Percentiles rank a stretch among this genome's conserved stretches.
These are phyloP conservation scores for Agapanthus africanus DNA, from an alignment of 106 monocot species.

Conservation along the genomic window DNA sequence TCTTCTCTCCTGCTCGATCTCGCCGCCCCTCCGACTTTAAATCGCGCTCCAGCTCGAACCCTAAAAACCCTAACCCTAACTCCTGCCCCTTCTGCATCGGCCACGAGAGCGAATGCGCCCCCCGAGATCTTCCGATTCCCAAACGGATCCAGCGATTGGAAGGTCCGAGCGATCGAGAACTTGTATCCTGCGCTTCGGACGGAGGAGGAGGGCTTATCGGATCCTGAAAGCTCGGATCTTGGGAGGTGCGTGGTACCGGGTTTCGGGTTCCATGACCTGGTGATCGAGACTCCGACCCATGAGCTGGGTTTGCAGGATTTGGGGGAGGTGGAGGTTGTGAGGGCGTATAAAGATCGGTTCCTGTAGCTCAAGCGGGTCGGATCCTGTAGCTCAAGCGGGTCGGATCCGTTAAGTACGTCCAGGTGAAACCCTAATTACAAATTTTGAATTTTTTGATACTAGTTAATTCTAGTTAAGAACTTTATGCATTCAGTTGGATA, in stretches of 20 bases:
- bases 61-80: slow-evolving; percentile 16
- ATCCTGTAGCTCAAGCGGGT: slow-evolving; percentile 30
- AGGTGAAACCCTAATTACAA: too few relatives aligned
- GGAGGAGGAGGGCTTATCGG: slow-evolving; percentile 27
- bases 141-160: slow-evolving; percentile 33
- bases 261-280: slow-evolving; percentile 92
- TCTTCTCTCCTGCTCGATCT: slow-evolving; percentile 66
- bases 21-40: slow-evolving; percentile 93
- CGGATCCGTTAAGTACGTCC: slow-evolving; percentile 66
- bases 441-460: too few relatives aligned
- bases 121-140: slow-evolving; percentile 88
- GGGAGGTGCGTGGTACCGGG: slow-evolving; percentile 24
- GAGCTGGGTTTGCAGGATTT: slow-evolving; percentile 47
- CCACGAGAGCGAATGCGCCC: slow-evolving; percentile 78
- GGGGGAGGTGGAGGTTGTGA: slow-evolving; percentile 41
- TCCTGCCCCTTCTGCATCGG: slow-evolving; percentile 96
- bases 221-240: neutral
- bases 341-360: slow-evolving; percentile 61
- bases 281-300: slow-evolving; percentile 82
- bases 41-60: slow-evolving; percentile 29
- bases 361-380: too few relatives aligned
- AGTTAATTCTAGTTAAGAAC: too few relatives aligned
- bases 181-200: slow-evolving; percentile 81
- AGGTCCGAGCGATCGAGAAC: slow-evolving; percentile 82
- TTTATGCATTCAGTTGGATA: too few relatives aligned